phyloP scores from a whole-genome alignment of 2,329 filamentous ascomycete genomes.

The Colletotrichum sp. region DNA sequence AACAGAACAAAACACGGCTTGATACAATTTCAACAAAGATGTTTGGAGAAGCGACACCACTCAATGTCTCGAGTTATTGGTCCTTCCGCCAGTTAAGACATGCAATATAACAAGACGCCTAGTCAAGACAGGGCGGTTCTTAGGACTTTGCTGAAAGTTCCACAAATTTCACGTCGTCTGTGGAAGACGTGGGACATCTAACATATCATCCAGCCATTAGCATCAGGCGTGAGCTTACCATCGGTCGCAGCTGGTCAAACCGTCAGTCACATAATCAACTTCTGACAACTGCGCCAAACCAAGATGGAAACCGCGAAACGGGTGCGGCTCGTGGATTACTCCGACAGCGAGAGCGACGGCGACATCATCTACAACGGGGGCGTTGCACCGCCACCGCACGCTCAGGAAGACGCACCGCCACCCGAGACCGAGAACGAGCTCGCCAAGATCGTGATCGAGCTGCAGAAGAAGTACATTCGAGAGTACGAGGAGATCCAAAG shows the following conservation, averaged over 20 bases:
- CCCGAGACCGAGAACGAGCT: slow-evolving; percentile 1
- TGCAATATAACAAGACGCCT: not conserved
- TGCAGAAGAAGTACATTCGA: not conserved
- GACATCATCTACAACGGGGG: not conserved
- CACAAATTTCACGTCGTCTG: not conserved
- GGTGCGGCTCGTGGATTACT: not conserved
- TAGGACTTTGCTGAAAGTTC: not conserved
- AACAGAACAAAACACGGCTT: no score
- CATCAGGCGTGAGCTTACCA: not conserved
- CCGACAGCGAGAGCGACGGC: not conserved
- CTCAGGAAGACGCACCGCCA: not conserved
- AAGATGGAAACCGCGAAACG: accelerated
- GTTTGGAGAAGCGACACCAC: not conserved
- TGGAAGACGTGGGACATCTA: not conserved
- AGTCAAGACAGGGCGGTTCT: not conserved
- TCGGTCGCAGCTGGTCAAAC: not conserved
- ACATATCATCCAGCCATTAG: not conserved
- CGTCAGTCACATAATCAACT: not conserved
- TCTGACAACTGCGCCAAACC: not conserved
- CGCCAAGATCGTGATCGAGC: not conserved
- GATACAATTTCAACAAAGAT: not conserved
- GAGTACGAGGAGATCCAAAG: not conserved
- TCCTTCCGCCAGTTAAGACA: not conserved
- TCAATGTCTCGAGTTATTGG: not conserved
- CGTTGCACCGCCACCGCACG: not conserved